A percentile compares a stretch with the other conserved stretches of the same genome.
Evolutionary conservation across 768 basidiomycete species (phyloP).

Genomic region (Phylloporus sp.): DNA sequence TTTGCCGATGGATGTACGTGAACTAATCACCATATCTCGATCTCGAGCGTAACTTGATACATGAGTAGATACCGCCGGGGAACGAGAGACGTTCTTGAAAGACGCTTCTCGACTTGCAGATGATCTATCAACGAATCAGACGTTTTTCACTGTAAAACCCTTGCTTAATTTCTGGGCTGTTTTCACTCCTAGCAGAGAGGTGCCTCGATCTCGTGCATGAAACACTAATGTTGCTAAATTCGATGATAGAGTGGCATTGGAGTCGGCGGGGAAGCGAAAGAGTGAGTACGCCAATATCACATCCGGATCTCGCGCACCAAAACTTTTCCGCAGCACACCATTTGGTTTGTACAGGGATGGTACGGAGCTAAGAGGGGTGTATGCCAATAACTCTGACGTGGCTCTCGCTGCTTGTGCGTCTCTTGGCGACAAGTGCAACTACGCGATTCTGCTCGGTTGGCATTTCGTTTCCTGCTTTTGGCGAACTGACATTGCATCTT

Average conservation of each 20-base stretch:
- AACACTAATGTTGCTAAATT: constrained; percentile 5
- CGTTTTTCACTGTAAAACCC: constrained; percentile 72
- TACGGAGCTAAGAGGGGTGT: constrained; percentile 71
- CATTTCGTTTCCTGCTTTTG: constrained; percentile 5
- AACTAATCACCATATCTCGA: not conserved
- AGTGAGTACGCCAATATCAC: constrained; percentile 39
- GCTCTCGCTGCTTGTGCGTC: constrained; percentile 67
- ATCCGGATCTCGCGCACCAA: constrained; percentile 1
- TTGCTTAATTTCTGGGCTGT: constrained; percentile 81
- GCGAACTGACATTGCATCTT: constrained; percentile 3
- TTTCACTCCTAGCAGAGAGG: constrained; percentile 72
- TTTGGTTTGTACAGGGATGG: constrained; percentile 77
- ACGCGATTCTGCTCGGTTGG: constrained; percentile 69
- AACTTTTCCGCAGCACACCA: constrained; percentile 47
- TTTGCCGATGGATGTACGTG: constrained; percentile 75
- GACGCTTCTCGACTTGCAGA: constrained; percentile 65
- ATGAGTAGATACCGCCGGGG: constrained; percentile 47
- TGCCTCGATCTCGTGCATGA: constrained; percentile 30
- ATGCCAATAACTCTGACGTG: constrained; percentile 62
- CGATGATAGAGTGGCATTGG: constrained; percentile 63
- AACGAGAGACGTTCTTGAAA: constrained; percentile 58
- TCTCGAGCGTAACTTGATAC: not conserved
- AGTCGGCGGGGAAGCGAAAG: constrained; percentile 60
- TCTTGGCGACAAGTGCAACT: constrained; percentile 63
- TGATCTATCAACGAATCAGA: constrained; percentile 70